Conservation (phyloP, 768 basidiomycete genomes). For the Mycena kentingensis region DNA sequence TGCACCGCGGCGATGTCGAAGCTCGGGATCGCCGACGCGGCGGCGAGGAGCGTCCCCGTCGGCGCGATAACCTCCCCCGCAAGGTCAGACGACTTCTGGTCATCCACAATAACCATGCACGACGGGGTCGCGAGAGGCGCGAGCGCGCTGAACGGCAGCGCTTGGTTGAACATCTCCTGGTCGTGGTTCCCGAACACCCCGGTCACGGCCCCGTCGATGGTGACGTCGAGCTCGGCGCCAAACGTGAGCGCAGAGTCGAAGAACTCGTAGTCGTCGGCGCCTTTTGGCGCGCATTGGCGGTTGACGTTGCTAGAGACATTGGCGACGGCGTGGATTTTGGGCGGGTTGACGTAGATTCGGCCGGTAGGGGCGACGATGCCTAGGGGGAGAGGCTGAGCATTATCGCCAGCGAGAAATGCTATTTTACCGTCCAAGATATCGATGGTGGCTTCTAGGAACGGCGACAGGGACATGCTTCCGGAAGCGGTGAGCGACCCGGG, state of each 20-base stretch:
- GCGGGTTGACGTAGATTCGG: constrained; percentile 10
- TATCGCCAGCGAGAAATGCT: background rate
- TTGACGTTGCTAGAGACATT: background rate
- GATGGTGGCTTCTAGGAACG: constrained; percentile 6
- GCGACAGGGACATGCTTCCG: constrained; percentile 8
- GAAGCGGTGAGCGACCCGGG: constrained; percentile 2
- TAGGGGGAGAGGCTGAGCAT: background rate
- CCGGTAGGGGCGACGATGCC: background rate
- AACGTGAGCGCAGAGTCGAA: constrained; percentile 9
- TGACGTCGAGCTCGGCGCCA: constrained; percentile 11
- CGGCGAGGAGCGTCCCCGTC: constrained; percentile 10
- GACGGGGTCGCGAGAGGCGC: constrained; percentile 2
- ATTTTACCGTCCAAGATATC: background rate
- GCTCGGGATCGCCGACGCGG: constrained; percentile 7
- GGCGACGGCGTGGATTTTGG: constrained; percentile 2
- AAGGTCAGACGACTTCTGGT: background rate
- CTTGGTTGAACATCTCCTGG: background rate
- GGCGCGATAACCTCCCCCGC: background rate
- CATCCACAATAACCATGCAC: constrained; percentile 12
- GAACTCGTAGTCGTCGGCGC: constrained; percentile 4
- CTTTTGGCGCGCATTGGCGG: constrained; percentile 5
- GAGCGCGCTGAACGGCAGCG: constrained; percentile 1
- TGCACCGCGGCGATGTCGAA: constrained; percentile 11
- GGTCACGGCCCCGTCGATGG: constrained; percentile 1
- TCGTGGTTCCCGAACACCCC: constrained; percentile 3